Evolutionary conservation across 345 rosid genomes (phyloP), one percentile per base, ranked within the genome.

Genomic region (Chamaenerion angustifolium): DNA sequence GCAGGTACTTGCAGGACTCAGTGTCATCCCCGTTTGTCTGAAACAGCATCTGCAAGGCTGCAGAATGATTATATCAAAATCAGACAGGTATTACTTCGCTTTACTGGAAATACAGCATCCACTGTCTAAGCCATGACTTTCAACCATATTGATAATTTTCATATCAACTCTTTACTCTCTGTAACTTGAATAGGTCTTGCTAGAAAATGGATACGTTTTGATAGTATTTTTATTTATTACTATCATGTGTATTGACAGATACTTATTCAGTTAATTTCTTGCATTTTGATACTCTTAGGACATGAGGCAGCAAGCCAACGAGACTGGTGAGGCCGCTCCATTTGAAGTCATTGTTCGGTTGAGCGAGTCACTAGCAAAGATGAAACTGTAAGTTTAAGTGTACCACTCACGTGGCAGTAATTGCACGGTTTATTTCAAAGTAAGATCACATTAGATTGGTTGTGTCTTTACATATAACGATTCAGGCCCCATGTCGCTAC

Each of bases 261-360:
- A 3, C 1, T 31, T 1, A 15, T 17, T 14, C 0, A 40, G 51
- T 14, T 50, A 35, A 2, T 19, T 47, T 37, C 27, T 45, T 31
- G 7, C 37, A 3, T 31, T 31, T 31, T 31, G 37, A 7, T 5
- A 31, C 37, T 19, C 44, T 59, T 63, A 90, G 96, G 88, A 71
- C 67, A 92, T 84, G 98, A 83, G 95, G 68, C 88, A 76, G 77
- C 87, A 84, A 65, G 83, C 95, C 56, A 78, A 92, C 71, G 98
- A 92, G 68, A 75, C 89, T 3, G 96, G 98, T 55, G 95, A 87
- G 72, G 80, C 83, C 59, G 71, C 89, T 40, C 80, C 83, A 69
- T 78, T 87, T 52, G 96, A 92, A 77, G 96, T 95, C 49, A 87
- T 92, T 47, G 66, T 82, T 43, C 75, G 98, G 71, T 72, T 87